These are phyloP conservation scores for Mediolabrus comicus DNA, from an alignment of 108 stramenopile species.

Conservation along the genomic window DNA sequence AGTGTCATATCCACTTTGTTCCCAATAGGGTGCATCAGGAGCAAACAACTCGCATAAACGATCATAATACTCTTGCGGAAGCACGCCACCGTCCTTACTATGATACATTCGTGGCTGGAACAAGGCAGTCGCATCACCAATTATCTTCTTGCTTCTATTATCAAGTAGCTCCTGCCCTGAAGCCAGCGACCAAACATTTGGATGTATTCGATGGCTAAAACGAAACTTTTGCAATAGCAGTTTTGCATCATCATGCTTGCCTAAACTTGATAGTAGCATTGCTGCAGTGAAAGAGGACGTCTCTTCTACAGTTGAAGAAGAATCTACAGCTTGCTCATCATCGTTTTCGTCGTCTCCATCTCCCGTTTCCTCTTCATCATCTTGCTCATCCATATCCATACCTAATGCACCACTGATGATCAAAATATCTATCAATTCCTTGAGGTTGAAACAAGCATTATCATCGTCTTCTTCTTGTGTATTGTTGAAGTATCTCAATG, in stretches of 20 bases:
- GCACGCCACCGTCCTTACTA: constrained; percentile 19
- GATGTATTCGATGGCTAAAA: constrained; percentile 83
- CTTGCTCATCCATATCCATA: constrained; percentile 52
- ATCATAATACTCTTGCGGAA: constrained; percentile 62
- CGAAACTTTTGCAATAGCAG: constrained; percentile 56
- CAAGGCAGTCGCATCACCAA: neutral
- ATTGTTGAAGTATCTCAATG: constrained; percentile 15
- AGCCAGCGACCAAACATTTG: constrained; percentile 70
- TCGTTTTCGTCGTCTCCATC: constrained; percentile 30
- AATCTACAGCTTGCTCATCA: constrained; percentile 19
- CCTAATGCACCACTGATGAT: constrained; percentile 69
- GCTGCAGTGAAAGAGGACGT: constrained; percentile 84
- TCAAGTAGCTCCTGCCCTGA: neutral
- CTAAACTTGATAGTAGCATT: constrained; percentile 59
- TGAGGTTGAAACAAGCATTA: constrained; percentile 31
- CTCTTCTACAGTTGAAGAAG: constrained; percentile 68
- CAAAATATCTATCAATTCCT: constrained; percentile 83
- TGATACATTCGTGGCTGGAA: constrained; percentile 19
- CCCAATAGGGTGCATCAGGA: constrained; percentile 72
- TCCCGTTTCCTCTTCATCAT: constrained; percentile 39
- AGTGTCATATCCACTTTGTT: constrained; percentile 65
- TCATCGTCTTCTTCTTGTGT: constrained; percentile 22
- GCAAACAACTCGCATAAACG: constrained; percentile 61
- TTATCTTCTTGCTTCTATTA: neutral
- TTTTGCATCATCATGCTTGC: constrained; percentile 60